phyloP scores from a whole-genome alignment of 257 asterid species.

The Phtheirospermum japonicum region DNA sequence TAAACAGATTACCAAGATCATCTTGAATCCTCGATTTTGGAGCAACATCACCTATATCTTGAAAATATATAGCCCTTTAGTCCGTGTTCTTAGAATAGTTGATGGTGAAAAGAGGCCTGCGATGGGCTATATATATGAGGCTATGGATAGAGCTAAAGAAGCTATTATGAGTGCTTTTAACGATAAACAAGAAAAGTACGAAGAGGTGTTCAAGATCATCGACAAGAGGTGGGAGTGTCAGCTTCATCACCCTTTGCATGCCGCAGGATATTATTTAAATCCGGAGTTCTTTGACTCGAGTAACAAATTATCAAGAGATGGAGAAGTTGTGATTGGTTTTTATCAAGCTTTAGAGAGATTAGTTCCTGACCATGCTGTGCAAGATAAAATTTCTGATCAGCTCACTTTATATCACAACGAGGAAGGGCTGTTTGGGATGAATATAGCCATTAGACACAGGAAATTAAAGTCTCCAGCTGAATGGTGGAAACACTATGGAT shows the following conservation, averaged over 20 bases:
- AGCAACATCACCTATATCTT: neutral
- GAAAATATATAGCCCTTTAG: slow-evolving; percentile 4
- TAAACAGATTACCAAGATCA: neutral
- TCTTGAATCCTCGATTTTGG: neutral
- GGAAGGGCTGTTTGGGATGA: neutral
- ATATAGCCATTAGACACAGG: neutral
- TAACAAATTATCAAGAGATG: neutral
- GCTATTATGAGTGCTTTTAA: neutral
- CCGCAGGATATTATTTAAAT: slow-evolving; percentile 4
- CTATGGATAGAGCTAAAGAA: neutral
- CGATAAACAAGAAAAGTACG: neutral
- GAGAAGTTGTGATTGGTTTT: neutral
- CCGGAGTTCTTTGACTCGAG: neutral
- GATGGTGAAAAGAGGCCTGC: neutral
- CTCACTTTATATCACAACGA: neutral
- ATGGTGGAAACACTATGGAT: slow-evolving; percentile 4
- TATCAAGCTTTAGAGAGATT: neutral
- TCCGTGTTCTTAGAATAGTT: neutral
- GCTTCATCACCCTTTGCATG: slow-evolving; percentile 17
- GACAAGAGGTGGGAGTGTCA: slow-evolving; percentile 10
- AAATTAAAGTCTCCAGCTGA: neutral
- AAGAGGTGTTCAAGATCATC: slow-evolving; percentile 3
- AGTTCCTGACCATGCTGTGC: neutral
- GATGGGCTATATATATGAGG: neutral
- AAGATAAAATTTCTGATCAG: neutral